Evolutionary conservation across 495 filamentous ascomycete species (phyloP), one percentile per base, ranked within the genome.

Genomic region (Penicillium roqueforti): DNA sequence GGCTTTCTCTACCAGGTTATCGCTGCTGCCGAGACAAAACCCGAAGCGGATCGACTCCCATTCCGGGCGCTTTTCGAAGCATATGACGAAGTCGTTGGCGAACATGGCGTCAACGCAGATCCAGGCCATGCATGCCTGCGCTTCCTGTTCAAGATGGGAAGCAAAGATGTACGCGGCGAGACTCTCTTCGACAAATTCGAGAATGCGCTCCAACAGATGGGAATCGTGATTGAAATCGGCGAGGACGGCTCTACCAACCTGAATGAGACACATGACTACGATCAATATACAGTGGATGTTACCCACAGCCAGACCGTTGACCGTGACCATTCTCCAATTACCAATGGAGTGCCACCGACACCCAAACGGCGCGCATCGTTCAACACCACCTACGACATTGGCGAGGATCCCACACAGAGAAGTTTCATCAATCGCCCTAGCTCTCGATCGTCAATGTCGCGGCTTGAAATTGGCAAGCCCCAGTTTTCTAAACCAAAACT

Each of bases 141-240:
- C 65, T 84, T 91, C 66, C 68, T 96, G 54, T 86, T 95, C 66
- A 87, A 86, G 68, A 85, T 96, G 72, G 88, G 89, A 36, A 84
- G 82, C 58, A 70, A 79, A 60, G 67, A 65, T 19, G 60, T 71
- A 44, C 41, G 60, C 53, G 76, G 74, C 40, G 57, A 73, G 38
- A 76, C 75, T 2, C 68, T 91, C 16, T 82, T 82, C 49, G 81
- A 86, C 47, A 84, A 80, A 51, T 88, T 92, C 62, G 80, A 86
- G 68, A 76, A 72, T 36, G 58, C 85, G 42, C 76, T 93, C 57
- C 75, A 76, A 32, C 73, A 77, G 48, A 76, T 87, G 75, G 85
- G 83, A 32, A 89, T 92, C 56, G 76, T 83, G 31, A 75, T 91
- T 55, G 80, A 86, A 47, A 70, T 85, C 45, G 81, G 81, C 19